Evolutionary conservation across 129 eudicot species (phyloP).

Genomic region (Chrysanthemum seticuspe): DNA sequence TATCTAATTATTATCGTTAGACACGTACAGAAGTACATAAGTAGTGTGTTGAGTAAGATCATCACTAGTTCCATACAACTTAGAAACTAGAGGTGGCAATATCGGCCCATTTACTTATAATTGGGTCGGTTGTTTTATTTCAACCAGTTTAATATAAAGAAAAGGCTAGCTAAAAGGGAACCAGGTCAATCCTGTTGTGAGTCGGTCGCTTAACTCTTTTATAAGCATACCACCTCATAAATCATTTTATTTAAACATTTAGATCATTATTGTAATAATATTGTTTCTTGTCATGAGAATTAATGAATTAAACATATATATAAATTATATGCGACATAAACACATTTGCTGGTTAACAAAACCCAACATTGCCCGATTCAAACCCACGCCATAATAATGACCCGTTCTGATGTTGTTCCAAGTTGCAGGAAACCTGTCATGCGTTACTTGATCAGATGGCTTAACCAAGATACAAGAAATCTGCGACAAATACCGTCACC

Average conservation of each 20-base stretch:
- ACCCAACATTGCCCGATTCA: background rate
- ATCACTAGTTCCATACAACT: background rate
- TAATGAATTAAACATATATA: background rate
- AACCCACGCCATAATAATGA: background rate
- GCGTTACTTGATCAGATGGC: background rate
- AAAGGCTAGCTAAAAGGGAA: background rate
- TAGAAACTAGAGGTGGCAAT: background rate
- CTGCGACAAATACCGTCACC: background rate
- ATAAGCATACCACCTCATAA: background rate
- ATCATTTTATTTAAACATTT: background rate
- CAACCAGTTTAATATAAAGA: background rate
- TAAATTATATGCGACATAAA: background rate
- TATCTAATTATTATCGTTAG: too few species aligned
- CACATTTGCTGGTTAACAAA: background rate
- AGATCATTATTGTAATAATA: background rate
- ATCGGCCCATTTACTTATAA: background rate
- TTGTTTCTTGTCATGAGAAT: background rate
- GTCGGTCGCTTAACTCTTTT: background rate
- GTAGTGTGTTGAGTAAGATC: background rate
- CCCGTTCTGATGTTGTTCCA: background rate
- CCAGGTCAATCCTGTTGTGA: background rate
- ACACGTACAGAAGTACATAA: background rate
- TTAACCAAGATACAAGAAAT: background rate
- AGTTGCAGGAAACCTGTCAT: background rate
- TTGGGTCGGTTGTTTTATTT: background rate